Evolutionary conservation across 805 yeast genomes (phyloP).

Genomic region (Cyberlindnera misumaiensis): DNA sequence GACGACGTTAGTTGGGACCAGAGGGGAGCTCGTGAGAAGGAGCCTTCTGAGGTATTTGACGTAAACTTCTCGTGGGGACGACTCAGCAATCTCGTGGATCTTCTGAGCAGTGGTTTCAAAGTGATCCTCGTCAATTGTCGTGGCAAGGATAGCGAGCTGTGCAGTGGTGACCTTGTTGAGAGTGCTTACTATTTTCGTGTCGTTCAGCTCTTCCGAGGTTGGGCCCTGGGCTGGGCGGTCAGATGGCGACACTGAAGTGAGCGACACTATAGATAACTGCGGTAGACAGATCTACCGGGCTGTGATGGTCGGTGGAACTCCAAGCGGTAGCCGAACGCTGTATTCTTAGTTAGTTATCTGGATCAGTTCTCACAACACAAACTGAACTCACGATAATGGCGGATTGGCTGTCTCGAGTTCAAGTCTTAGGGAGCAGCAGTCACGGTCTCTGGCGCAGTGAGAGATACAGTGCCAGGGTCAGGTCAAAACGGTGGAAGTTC

Average conservation of each 20-base stretch:
- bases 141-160: conserved; percentile 46
- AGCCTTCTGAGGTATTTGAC: conserved; percentile 27
- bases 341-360: too few relatives aligned
- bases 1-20: conserved; percentile 18
- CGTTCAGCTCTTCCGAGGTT: conserved; percentile 4
- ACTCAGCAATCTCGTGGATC: conserved; percentile 39
- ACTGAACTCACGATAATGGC: too few relatives aligned
- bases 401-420: too few relatives aligned
- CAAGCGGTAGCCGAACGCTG: too few relatives aligned
- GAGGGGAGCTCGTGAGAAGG: conserved; percentile 25
- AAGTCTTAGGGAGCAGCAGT: too few relatives aligned
- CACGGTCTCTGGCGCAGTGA: too few relatives aligned
- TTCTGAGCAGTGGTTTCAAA: conserved; percentile 34
- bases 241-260: background rate
- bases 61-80: conserved; percentile 27
- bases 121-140: conserved; percentile 36
- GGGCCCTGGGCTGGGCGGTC: conserved; percentile 18
- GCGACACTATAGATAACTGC: conserved; percentile 8
- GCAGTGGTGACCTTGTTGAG: conserved; percentile 34
- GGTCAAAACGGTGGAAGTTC: too few relatives aligned
- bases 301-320: too few relatives aligned
- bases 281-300: background rate
- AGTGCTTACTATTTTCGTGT: conserved; percentile 5
- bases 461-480: too few relatives aligned
- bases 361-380: too few relatives aligned